These are phyloP conservation scores for Lichenothelia convexa DNA, from an alignment of 495 filamentous ascomycete genomes.

Conservation along the genomic window DNA sequence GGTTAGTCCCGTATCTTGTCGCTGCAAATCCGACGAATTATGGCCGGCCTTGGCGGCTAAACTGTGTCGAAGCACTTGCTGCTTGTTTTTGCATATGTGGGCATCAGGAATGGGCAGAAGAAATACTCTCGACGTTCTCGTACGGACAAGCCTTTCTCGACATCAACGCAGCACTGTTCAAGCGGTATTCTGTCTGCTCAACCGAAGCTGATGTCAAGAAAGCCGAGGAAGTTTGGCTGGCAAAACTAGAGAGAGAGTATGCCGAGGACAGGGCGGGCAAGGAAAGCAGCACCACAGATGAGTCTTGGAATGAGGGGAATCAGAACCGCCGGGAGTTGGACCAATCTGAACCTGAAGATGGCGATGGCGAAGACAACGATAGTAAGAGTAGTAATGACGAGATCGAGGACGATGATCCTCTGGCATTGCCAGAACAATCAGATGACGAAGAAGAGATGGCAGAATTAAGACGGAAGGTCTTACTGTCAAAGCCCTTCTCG, in stretches of 20 bases:
- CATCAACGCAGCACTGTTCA: constrained; percentile 69
- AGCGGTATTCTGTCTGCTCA: constrained; percentile 65
- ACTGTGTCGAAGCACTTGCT: constrained; percentile 88
- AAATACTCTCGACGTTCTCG: constrained; percentile 63
- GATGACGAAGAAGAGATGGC: constrained; percentile 84
- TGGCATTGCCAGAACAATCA: constrained; percentile 56
- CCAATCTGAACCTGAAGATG: constrained; percentile 34
- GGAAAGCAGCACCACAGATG: constrained; percentile 35
- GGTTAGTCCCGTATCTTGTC: constrained; percentile 91
- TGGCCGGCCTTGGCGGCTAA: constrained; percentile 80
- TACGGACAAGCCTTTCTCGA: constrained; percentile 77
- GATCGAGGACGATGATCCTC: constrained; percentile 40
- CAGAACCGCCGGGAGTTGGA: constrained; percentile 44
- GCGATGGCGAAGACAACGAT: constrained; percentile 28
- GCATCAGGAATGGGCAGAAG: constrained; percentile 72
- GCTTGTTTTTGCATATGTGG: constrained; percentile 87
- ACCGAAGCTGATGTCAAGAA: constrained; percentile 78
- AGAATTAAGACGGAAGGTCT: constrained; percentile 63
- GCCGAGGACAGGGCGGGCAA: constrained; percentile 51
- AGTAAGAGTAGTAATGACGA: constrained; percentile 25
- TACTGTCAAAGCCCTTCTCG: constrained; percentile 71
- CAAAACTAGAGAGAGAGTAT: constrained; percentile 78
- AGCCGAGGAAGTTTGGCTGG: constrained; percentile 72
- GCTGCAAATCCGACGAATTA: constrained; percentile 97
- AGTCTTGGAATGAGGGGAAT: constrained; percentile 76